Percentiles rank a stretch among this genome's conserved stretches.
These are phyloP conservation scores for Trapa incisa DNA, from an alignment of 345 rosid species.

Conservation along the genomic window DNA sequence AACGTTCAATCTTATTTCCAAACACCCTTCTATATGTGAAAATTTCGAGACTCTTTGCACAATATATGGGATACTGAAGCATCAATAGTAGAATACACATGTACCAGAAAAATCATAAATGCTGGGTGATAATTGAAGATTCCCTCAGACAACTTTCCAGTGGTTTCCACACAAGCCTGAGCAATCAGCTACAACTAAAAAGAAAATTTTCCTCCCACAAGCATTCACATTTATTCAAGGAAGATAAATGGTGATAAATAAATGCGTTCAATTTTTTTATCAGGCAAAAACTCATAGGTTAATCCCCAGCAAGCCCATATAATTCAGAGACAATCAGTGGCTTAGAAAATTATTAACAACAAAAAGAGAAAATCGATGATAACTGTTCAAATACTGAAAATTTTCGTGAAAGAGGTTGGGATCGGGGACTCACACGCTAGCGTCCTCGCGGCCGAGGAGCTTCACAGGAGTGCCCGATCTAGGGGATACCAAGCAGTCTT, in stretches of 20 bases:
- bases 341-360: not conserved
- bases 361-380: not conserved
- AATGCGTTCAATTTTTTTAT: not conserved
- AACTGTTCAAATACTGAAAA: not conserved
- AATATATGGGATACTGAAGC: not conserved
- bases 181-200: not conserved
- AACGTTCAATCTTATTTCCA: not conserved
- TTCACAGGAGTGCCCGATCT: constrained; percentile 89
- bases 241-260: not conserved
- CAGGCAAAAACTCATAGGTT: not conserved
- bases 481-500: constrained; percentile 59
- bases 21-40: not conserved
- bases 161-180: not conserved
- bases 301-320: not conserved
- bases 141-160: not conserved
- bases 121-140: not conserved
- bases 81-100: not conserved
- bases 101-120: not conserved
- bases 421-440: constrained; percentile 55
- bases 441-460: constrained; percentile 95
- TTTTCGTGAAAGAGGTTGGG: not conserved
- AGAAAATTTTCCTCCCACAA: not conserved
- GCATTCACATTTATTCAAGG: not conserved
- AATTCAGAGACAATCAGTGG: not conserved
- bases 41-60: not conserved